Evolutionary conservation across 169 alveolate genomes (phyloP), one percentile per base, ranked within the genome.

Genomic region (Plasmodium falciparum): DNA sequence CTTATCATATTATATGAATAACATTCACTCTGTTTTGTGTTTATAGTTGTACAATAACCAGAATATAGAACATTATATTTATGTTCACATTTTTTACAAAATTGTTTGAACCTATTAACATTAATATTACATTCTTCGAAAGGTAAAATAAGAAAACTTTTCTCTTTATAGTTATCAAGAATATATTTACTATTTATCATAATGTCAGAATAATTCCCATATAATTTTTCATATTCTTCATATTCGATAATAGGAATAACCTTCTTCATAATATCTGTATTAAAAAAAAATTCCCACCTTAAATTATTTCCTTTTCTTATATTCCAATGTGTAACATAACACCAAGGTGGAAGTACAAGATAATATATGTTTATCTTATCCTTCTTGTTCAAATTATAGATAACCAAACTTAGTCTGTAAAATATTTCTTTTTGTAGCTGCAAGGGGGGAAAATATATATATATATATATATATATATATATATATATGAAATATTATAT

Each of bases 321-420:
- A 9, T 58, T 33, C 94, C 94, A 90, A 12, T 90, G 94, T 2
- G 88, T 69, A 17, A 90, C 5, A 24, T 85, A 83, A 69, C 94
- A 90, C 94, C 94, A 90, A 8, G 94, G 94, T 6, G 94, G 94
- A 7, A 90, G 83, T 4, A 90, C 94, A 13, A 90, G 74, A 43
- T 74, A 78, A 62, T 88, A 75, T 61, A 90, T 24, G 3, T 74
- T 39, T 4, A 52, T 15, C 20, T 67, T 29, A 22, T 50, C 70
- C 22, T 47, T 49, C 29, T 80, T 26, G 75, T 90, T 90, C 50
- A 90, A 58, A 20, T 67, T 12, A 29, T 47, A 47, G 56, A 73
- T 67, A n/a, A 74, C 63, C 47, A 90, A 63, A 20, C 92, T 70
- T 7, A 73, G 24, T 8, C 94, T 73, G 50, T 83, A 90, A 7